Evolutionary conservation across 495 filamentous ascomycete species (phyloP).

Genomic region (Geopyxis carbonaria): DNA sequence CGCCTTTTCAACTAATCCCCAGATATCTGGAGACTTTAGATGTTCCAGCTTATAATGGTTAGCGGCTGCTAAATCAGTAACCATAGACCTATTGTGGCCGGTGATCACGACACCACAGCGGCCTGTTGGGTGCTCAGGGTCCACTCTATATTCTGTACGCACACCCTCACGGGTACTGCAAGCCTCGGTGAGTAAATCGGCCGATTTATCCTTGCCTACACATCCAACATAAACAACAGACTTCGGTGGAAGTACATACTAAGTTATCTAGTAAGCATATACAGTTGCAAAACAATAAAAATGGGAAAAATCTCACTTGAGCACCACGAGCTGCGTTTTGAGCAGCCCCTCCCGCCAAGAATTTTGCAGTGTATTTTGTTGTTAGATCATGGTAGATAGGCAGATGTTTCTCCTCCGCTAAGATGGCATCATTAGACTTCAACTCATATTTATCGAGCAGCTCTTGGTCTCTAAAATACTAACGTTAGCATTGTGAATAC

Average conservation of each 20-base stretch:
- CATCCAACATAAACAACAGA: slow-evolving; percentile 85
- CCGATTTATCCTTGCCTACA: slow-evolving; percentile 81
- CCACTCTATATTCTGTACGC: slow-evolving; percentile 81
- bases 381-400: slow-evolving; percentile 83
- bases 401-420: slow-evolving; percentile 80
- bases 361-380: slow-evolving; percentile 67
- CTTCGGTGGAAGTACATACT: slow-evolving; percentile 81
- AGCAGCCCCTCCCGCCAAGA: slow-evolving; percentile 90
- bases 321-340: slow-evolving; percentile 97
- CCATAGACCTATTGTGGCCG: slow-evolving; percentile 79
- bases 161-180: slow-evolving; percentile 55
- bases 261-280: neutral
- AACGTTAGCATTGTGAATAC: slow-evolving; percentile 4
- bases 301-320: slow-evolving; percentile 34
- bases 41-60: slow-evolving; percentile 95
- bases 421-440: slow-evolving; percentile 92
- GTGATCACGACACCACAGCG: slow-evolving; percentile 95
- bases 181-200: slow-evolving; percentile 63
- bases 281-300: neutral
- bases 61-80: slow-evolving; percentile 88
- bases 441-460: slow-evolving; percentile 82
- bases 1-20: slow-evolving; percentile 75
- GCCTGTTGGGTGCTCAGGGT: slow-evolving; percentile 64
- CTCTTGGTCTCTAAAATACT: slow-evolving; percentile 40
- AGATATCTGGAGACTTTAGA: slow-evolving; percentile 76